Conservation (phyloP, 352 stramenopile species). For the Phytophthora tubulina region DNA sequence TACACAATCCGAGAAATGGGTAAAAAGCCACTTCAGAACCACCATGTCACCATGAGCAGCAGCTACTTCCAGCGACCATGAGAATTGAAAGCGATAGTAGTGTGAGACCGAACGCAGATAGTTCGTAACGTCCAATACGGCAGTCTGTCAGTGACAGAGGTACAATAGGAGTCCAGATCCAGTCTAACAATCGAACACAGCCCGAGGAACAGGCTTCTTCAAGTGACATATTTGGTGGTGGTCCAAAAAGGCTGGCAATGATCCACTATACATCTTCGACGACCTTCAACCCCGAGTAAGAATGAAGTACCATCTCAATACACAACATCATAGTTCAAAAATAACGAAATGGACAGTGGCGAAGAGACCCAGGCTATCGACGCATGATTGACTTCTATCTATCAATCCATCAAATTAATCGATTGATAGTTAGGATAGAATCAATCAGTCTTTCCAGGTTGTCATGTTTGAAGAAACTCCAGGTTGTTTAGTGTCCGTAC, state of each 20-base stretch:
- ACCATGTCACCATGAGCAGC: not conserved
- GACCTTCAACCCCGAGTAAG: not conserved
- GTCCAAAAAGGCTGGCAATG: not conserved
- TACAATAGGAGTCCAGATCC: not conserved
- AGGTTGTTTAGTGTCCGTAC: no score
- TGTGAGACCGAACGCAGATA: not conserved
- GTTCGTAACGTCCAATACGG: not conserved
- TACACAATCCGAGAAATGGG: not conserved
- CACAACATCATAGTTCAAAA: not conserved
- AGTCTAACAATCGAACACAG: not conserved
- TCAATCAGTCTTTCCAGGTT: no score
- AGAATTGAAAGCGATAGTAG: conserved; percentile 3
- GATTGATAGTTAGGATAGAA: no score
- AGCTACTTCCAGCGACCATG: not conserved
- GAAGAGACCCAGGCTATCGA: no score
- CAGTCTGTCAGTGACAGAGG: not conserved
- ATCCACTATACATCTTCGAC: not conserved
- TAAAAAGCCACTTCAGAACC: not conserved
- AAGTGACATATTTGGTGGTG: not conserved
- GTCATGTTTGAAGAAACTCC: no score
- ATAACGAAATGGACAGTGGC: no score
- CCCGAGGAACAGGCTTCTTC: not conserved
- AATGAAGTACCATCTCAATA: not conserved
- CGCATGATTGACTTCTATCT: no score
- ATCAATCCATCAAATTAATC: no score